Evolutionary conservation across 371 early-diverging fungal species (phyloP).

Genomic region (Vairimorpha ceranae): DNA sequence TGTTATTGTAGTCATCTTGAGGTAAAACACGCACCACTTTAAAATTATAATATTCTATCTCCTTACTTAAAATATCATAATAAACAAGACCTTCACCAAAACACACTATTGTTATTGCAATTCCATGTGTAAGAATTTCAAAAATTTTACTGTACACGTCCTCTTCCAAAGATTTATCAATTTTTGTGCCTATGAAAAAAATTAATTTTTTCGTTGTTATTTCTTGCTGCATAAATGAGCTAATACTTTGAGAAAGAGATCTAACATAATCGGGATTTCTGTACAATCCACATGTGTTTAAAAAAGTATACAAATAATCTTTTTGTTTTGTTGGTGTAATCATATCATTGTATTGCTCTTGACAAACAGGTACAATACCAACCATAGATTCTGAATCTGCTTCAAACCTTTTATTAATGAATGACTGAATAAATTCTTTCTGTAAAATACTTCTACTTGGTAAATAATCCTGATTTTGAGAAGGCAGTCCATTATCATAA

Average conservation of each 20-base stretch:
- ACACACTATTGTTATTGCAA: constrained; percentile 82
- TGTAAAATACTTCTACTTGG: constrained; percentile 85
- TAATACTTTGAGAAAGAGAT: constrained; percentile 21
- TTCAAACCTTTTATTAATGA: constrained; percentile 80
- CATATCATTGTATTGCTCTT: constrained; percentile 40
- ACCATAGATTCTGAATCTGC: constrained; percentile 87
- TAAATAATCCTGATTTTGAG: constrained; percentile 82
- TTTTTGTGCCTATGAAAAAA: constrained; percentile 81
- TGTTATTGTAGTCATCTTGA: constrained; percentile 25
- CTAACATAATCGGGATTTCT: constrained; percentile 18
- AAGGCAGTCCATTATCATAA: constrained; percentile 53
- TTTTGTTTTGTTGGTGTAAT: constrained; percentile 54
- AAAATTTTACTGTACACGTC: constrained; percentile 74
- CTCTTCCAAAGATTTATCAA: constrained; percentile 70
- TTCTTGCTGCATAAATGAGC: constrained; percentile 69
- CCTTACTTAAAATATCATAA: constrained; percentile 62
- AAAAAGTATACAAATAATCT: constrained; percentile 36
- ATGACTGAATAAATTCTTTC: constrained; percentile 78
- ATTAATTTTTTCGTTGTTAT: constrained; percentile 82
- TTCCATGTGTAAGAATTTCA: constrained; percentile 87
- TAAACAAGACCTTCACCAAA: constrained; percentile 87
- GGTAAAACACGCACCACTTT: constrained; percentile 9
- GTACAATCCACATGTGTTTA: constrained; percentile 26
- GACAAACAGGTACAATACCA: constrained; percentile 83
- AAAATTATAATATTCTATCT: constrained; percentile 31